Base-by-base conservation (phyloP, 176 grass and related monocot species). In the Triticum monococcum region DNA sequence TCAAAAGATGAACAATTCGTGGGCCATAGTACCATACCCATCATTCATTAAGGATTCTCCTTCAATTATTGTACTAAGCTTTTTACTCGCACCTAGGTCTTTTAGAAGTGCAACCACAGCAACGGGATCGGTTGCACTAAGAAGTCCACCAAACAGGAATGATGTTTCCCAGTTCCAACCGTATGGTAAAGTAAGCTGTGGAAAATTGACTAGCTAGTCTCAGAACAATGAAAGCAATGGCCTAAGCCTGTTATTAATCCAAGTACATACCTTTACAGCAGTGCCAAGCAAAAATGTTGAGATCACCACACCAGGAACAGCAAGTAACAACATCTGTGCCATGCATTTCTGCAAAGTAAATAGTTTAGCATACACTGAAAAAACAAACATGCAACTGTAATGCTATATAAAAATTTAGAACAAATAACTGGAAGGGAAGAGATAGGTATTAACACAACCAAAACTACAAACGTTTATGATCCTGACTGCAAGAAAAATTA, bases 1-100 rank as follows among this genome's bases (percentile, higher is more conserved):
- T 46, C 17, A 50, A 50, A 75, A 12, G 61, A 48, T 75, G 24
- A 77, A 66, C 11, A 33, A 37, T 14, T 54, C 23, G 41, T 50
- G 59, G 41, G 37, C 9, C 38, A 79, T 17, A 46, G 38, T 37
- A 38, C 18, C 23, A 67, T 95, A 98, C 96, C 96, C 96, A 61
- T 98, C 93, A 13, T 98, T 98, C 90, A 98, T 98, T 54, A 98
- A 77, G 8, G 93, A 94, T 94, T 95, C 96, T 79, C 96, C 96
- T 77, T 98, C 96, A 78, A 98, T 98, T 70, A 98, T 92, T 46
- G 96, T 98, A 31, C 75, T 95, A 60, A 98, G 77, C 70, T 95
- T 98, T 92, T 98, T 95, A 88, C 91, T 94, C 68, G 96, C 96
- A 61, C 93, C 93, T 50, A 98, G 89, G 77, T 95, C 96, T 87